These are phyloP conservation scores for Crithidia expoeki DNA, from an alignment of 208 protist genomes.

Conservation along the genomic window DNA sequence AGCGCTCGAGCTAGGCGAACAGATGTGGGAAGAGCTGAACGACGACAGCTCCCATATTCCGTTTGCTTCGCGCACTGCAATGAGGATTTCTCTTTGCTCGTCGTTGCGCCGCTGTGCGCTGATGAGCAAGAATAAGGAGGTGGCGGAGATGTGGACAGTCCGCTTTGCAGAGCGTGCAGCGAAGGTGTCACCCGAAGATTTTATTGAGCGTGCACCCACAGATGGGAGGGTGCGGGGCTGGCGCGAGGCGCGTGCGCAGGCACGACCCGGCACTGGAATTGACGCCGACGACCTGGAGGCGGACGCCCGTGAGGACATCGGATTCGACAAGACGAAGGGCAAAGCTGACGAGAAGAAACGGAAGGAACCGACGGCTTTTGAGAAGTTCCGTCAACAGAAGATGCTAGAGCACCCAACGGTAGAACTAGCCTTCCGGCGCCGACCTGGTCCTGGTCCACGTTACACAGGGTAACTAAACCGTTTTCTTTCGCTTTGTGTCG, in stretches of 20 bases:
- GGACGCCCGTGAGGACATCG: slow-evolving; percentile 37
- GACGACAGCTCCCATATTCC: slow-evolving; percentile 51
- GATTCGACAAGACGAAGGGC: not conserved
- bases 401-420: slow-evolving; percentile 78
- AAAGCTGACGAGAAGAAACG: slow-evolving; percentile 1
- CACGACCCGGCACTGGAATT: slow-evolving; percentile 63
- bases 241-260: slow-evolving; percentile 34
- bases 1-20: slow-evolving; percentile 67
- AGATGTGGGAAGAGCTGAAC: slow-evolving; percentile 71
- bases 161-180: slow-evolving; percentile 66
- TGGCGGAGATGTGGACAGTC: slow-evolving; percentile 74
- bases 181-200: slow-evolving; percentile 59
- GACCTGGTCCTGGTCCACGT: slow-evolving; percentile 60
- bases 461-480: slow-evolving; percentile 64
- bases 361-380: slow-evolving; percentile 45
- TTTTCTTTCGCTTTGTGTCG: too few species aligned
- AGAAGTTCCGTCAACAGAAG: slow-evolving; percentile 58
- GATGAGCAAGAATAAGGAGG: slow-evolving; percentile 32
- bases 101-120: slow-evolving; percentile 81
- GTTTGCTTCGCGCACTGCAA: slow-evolving; percentile 54
- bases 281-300: slow-evolving; percentile 64
- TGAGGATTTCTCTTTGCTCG: slow-evolving; percentile 72
- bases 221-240: slow-evolving; percentile 28
- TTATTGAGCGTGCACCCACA: slow-evolving; percentile 33
- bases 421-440: slow-evolving; percentile 52